A percentile compares a stretch with the other conserved stretches of the same genome.
Conservation (phyloP, 208 protist species). For the Hexamita inflata region DNA sequence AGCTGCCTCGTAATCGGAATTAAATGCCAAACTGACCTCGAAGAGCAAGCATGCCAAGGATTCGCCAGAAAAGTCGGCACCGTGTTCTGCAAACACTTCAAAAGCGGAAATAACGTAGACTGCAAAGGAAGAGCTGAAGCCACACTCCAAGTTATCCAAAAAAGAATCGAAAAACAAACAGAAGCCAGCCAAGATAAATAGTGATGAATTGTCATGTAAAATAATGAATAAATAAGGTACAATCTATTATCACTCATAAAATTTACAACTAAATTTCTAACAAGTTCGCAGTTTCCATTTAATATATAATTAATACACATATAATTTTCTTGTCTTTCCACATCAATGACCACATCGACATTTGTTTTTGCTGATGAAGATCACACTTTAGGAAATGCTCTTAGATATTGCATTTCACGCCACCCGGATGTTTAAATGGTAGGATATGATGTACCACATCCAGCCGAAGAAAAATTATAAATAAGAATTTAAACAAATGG, state of each 20-base stretch:
- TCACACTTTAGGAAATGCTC: constrained; percentile 10
- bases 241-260: too few relatives aligned
- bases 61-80: neutral
- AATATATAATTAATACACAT: too few relatives aligned
- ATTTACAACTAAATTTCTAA: too few relatives aligned
- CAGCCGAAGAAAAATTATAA: constrained; percentile 3
- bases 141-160: neutral
- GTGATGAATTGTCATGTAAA: too few relatives aligned
- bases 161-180: neutral
- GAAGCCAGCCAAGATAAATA: too few relatives aligned
- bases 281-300: too few relatives aligned
- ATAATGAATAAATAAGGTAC: too few relatives aligned
- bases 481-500: constrained; percentile 21
- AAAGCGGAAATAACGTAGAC: neutral
- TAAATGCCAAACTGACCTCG: neutral
- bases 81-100: neutral
- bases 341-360: neutral
- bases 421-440: neutral
- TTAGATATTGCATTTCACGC: neutral
- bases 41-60: neutral
- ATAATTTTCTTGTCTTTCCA: too few relatives aligned
- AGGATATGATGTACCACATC: constrained; percentile 20
- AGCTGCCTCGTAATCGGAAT: neutral
- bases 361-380: constrained; percentile 19
- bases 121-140: neutral